Conservation (phyloP, 306 rosid species). For the Malus asiatica region DNA sequence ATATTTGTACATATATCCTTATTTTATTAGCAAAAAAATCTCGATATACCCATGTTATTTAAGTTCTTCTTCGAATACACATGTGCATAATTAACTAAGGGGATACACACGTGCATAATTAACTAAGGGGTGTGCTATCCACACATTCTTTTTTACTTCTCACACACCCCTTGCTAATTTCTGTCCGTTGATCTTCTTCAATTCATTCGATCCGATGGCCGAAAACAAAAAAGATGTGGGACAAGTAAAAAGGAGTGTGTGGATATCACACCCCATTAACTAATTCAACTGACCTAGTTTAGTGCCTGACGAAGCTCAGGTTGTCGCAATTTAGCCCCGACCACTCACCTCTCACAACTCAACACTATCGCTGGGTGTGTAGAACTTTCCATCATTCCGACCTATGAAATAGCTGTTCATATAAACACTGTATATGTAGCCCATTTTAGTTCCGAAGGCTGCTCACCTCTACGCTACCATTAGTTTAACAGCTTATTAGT, state of each 20-base stretch:
- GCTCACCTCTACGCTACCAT: neutral
- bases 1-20: neutral
- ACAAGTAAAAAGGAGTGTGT: too few species aligned
- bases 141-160: too few species aligned
- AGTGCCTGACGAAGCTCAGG: neutral
- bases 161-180: too few species aligned
- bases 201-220: too few species aligned
- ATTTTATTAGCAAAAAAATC: neutral
- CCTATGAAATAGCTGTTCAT: neutral
- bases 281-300: neutral
- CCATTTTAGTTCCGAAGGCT: neutral
- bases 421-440: neutral
- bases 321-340: constrained; percentile 4
- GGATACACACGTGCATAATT: too few species aligned
- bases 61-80: neutral
- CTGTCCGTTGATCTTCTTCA: too few species aligned
- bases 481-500: neutral
- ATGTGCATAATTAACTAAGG: neutral
- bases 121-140: too few species aligned
- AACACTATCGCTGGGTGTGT: neutral
- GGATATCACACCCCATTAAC: too few species aligned
- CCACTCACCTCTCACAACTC: neutral
- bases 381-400: neutral
- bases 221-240: too few species aligned
- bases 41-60: too few species aligned